Evolutionary conservation across 106 monocot genomes (phyloP), one percentile per base, ranked within the genome.

Genomic region (Iris macrosiphon): DNA sequence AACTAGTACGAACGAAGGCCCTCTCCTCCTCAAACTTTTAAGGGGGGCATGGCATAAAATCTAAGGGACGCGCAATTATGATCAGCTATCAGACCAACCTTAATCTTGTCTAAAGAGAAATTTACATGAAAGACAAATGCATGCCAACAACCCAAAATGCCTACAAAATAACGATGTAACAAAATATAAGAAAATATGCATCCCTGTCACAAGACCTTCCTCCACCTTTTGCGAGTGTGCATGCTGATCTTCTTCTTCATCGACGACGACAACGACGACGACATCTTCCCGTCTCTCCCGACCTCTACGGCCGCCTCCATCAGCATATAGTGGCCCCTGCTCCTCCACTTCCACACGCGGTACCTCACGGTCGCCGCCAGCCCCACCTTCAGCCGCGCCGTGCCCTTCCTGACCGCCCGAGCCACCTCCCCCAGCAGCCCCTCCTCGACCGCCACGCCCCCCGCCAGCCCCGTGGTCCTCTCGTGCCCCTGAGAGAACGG

Each of bases 261-360:
- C n/a, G n/a, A n/a, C n/a, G n/a, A n/a, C n/a, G n/a, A n/a, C n/a
- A n/a, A n/a, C n/a, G n/a, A n/a, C n/a, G n/a, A n/a, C 17, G 46
- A 38, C 0, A 63, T 32, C 23, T 18, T 55, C 33, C 63, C 71
- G 21, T 53, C 55, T 7, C 5, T 2, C 7, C 19, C 62, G 0
- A 63, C 38, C 9, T 18, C 17, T 1, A 71, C 56, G 5, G 16
- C 42, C 0, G 50, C 71, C n/a, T 55, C 63, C 27, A 71, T 19
- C 17, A 18, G 18, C 37, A 49, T 35, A 16, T 18, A 8, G 32
- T 46, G 34, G n/a, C 11, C 0, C 46, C 10, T 24, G 6, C 46
- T 49, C 71, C 34, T 28, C 71, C 54, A 62, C 37, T 27, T 42
- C 47, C 67, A 44, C 4, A 75, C 31, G 44, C 35, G 40, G 23